These are phyloP conservation scores for Microcyclospora pomicola DNA, from an alignment of 2,329 filamentous ascomycete species.

Conservation along the genomic window DNA sequence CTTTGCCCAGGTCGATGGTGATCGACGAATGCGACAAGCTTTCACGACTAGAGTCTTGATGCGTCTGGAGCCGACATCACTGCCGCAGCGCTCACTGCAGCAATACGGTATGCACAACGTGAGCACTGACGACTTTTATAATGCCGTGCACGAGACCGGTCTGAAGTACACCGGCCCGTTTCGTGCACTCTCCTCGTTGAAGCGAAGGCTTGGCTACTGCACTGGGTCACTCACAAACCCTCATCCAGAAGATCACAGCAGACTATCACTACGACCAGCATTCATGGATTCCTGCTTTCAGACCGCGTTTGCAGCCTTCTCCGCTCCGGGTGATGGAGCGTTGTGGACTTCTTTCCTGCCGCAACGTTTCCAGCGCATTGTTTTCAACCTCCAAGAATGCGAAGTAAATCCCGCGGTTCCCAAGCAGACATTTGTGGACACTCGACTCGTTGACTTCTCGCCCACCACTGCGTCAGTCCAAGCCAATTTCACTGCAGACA, in stretches of 20 bases:
- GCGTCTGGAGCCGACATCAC: not conserved
- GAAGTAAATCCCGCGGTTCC: not conserved
- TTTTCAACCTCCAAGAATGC: not conserved
- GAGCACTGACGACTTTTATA: constrained; percentile 9
- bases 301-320: not conserved
- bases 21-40: not conserved
- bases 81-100: not conserved
- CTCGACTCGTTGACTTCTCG: not conserved
- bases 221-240: not conserved
- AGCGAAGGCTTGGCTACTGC: constrained; percentile 1
- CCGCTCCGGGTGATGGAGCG: not conserved
- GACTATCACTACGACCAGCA: not conserved
- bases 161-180: constrained; percentile 12
- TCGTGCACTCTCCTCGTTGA: constrained; percentile 2
- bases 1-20: not conserved
- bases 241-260: not conserved
- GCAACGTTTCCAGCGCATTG: not conserved
- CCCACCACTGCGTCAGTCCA: not conserved
- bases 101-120: constrained; percentile 1
- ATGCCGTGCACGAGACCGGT: constrained; percentile 7
- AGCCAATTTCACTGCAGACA: not conserved
- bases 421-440: not conserved
- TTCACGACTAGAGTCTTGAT: not conserved
- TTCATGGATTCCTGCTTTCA: not conserved
- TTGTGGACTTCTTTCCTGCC: constrained; percentile 1